Base-by-base conservation (phyloP, 2,329 filamentous ascomycete species). In the Paecilomyces fulvus region DNA sequence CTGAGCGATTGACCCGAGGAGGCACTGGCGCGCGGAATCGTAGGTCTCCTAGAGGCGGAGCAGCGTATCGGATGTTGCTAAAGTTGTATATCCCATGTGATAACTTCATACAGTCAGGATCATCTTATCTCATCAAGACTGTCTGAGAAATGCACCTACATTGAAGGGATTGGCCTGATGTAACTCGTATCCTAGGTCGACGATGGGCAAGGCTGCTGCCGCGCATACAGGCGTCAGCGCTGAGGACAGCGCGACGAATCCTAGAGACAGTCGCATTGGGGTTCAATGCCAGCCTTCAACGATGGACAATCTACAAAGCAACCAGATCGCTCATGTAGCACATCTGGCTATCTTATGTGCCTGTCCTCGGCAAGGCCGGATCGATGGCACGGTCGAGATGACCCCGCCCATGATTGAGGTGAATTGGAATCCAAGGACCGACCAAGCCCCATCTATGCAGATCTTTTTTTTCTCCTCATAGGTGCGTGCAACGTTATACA, bases 31-130 rank as follows among this genome's bases (percentile, higher is more conserved):
- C 71, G 17, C 70, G 69, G 57, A 80, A 82, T 17, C 80, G 71
- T 52, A 80, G 64, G 10, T 78, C 60, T 11, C 77, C 79, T 3
- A 77, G 60, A 0, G 79, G 79, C 20, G 80, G 75, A 28, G 76
- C 75, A 14, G 78, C 79, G 64, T 77, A 82, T 48, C 79, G 73
- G 59, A 82, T 80, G 61, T 82, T 80, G 51, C 70, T 75, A 67
- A 82, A 82, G 58, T 75, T 78, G 66, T 79, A 81, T 60, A 74
- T 73, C n/a, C 48, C 48, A 3, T 28, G 20, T 28, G 25, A 23
- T 49, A 23, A 14, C 48, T 49, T 28, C 21, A 10, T n/a, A 25
- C 7, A 5, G 21, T 49, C 21, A 49, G 48, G 10, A 21, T 10
- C 1, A 3, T 12, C 48, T 28, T 25, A 49, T 11, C 37, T 20